A percentile compares a stretch with the other conserved stretches of the same genome.
These are phyloP conservation scores for Picochlorum sp. DNA, from an alignment of 139 green algal species.

Conservation along the genomic window DNA sequence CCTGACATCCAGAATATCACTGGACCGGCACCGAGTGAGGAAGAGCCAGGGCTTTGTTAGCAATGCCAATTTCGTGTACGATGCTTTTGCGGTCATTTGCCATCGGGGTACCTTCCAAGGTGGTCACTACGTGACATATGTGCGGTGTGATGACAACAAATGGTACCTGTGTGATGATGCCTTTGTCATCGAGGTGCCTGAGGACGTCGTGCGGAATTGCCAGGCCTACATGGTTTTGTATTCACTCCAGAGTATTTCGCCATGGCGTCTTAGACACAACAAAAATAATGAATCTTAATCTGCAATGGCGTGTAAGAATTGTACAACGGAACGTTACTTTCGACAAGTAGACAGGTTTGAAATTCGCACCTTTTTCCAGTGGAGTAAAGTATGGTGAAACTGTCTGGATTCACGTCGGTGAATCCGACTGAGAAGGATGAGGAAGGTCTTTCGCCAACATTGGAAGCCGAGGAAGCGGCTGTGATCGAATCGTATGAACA, in stretches of 20 bases:
- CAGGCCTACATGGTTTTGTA: slow-evolving; percentile 93
- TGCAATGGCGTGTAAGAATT: background rate
- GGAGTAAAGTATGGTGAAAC: background rate
- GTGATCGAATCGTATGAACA: slow-evolving; percentile 13
- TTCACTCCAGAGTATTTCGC: background rate
- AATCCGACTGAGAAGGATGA: slow-evolving; percentile 4
- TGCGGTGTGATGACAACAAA: slow-evolving; percentile 31
- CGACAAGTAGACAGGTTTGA: background rate
- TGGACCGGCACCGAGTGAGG: background rate
- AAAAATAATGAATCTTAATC: background rate
- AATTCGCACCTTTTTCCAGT: background rate
- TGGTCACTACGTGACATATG: slow-evolving; percentile 78
- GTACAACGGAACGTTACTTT: background rate
- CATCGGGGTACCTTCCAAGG: slow-evolving; percentile 59
- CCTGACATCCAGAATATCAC: slow-evolving; percentile 24
- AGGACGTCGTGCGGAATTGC: slow-evolving; percentile 46
- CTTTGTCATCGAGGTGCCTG: slow-evolving; percentile 48
- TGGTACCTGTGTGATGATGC: slow-evolving; percentile 85
- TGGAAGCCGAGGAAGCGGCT: slow-evolving; percentile 17
- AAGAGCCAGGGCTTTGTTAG: background rate
- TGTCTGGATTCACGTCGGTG: slow-evolving; percentile 15
- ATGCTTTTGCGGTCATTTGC: slow-evolving; percentile 76
- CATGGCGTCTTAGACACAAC: background rate
- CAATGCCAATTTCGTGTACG: slow-evolving; percentile 37
- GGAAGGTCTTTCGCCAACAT: background rate